Conservation (phyloP, 2,329 filamentous ascomycete species). For the Hirsutella minnesotensis region DNA sequence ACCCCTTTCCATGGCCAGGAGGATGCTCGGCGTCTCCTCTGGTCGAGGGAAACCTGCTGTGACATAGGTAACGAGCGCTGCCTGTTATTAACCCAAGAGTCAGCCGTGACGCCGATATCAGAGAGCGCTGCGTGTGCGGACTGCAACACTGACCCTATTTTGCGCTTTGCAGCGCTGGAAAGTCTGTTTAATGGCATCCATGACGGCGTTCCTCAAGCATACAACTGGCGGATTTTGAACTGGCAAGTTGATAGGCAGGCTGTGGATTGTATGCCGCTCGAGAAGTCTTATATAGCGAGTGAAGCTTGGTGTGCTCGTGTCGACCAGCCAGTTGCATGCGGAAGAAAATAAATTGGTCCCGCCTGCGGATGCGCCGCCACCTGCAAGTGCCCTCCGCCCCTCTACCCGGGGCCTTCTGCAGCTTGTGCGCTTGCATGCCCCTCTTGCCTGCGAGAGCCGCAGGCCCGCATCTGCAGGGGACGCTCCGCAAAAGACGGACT, state of each 20-base stretch:
- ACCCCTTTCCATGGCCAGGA: slow-evolving; percentile 84
- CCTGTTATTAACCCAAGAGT: slow-evolving; percentile 27
- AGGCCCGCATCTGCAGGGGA: neutral
- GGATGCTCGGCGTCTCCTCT: slow-evolving; percentile 70
- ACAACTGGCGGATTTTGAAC: neutral
- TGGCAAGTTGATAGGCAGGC: neutral
- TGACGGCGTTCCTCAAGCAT: slow-evolving; percentile 12
- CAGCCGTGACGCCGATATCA: neutral
- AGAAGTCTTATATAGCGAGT: neutral
- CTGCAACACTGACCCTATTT: slow-evolving; percentile 34
- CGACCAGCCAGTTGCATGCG: neutral
- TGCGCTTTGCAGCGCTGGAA: slow-evolving; percentile 48
- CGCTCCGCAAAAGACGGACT: slow-evolving; percentile 10
- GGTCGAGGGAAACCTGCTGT: slow-evolving; percentile 83
- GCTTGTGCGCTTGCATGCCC: neutral
- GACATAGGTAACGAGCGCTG: slow-evolving; percentile 89
- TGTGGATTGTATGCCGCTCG: neutral
- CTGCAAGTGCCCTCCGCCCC: too few relatives aligned
- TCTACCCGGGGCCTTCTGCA: too few relatives aligned
- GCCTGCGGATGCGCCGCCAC: neutral
- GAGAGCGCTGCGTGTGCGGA: neutral
- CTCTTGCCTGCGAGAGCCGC: neutral
- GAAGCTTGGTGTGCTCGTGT: neutral
- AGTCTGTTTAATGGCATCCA: slow-evolving; percentile 48
- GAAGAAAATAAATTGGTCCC: neutral